A percentile compares a stretch with the other conserved stretches of the same genome.
phyloP scores from a whole-genome alignment of 2,329 filamentous ascomycete species.

The Ophiostoma australiae region DNA sequence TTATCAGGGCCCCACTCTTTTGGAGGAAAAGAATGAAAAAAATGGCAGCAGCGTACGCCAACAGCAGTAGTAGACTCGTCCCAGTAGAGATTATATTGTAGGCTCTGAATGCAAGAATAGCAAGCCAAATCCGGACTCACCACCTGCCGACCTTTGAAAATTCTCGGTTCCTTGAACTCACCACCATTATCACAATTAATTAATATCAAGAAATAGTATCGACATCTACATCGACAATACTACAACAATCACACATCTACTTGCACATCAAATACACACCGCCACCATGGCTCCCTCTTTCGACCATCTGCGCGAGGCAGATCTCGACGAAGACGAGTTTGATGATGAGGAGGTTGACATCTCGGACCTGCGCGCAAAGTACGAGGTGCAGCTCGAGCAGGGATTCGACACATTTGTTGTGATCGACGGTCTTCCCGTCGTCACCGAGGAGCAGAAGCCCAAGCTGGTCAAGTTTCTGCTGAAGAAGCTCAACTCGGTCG shows the following conservation, averaged over 20 bases:
- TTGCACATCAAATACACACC: neutral
- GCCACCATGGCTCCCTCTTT: conserved; percentile 86
- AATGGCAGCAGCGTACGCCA: neutral
- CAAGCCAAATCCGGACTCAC: conserved; percentile 3
- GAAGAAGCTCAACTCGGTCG: conserved; percentile 84
- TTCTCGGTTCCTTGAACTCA: too few relatives aligned
- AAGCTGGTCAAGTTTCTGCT: conserved; percentile 96
- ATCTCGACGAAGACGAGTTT: conserved; percentile 77
- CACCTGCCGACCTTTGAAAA: neutral
- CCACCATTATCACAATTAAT: conserved; percentile 25
- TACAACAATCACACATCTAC: neutral
- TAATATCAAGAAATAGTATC: neutral
- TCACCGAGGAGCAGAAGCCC: conserved; percentile 83
- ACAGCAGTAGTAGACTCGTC: neutral
- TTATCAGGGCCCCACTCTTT: neutral
- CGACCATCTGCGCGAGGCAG: conserved; percentile 85
- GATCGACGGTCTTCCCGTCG: conserved; percentile 85
- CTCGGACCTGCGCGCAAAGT: conserved; percentile 88
- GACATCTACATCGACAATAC: neutral
- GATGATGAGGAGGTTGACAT: conserved; percentile 94
- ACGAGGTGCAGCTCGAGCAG: conserved; percentile 91
- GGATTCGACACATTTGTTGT: conserved; percentile 96
- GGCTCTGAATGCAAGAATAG: conserved; percentile 12
- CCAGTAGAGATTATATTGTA: neutral
- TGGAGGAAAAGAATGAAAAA: conserved; percentile 12